A percentile compares a stretch with the other conserved stretches of the same genome.
Evolutionary conservation across 306 rosid species (phyloP).

Genomic region (Vigna radiata): DNA sequence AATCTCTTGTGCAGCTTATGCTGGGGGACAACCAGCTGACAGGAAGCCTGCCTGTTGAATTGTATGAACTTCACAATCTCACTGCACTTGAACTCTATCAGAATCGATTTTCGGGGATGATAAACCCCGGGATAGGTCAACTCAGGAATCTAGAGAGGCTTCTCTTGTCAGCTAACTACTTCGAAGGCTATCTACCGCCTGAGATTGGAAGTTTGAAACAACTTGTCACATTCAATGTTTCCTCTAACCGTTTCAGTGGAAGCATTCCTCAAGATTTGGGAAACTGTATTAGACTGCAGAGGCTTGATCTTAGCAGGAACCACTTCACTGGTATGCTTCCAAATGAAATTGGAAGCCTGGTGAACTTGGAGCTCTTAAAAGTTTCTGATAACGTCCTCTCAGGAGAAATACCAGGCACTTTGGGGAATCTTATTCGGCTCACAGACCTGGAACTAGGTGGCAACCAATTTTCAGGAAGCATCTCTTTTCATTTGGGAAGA

Average conservation of each 20-base stretch:
- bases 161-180: conserved; percentile 66
- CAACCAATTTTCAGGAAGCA: conserved; percentile 67
- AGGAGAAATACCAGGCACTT: conserved; percentile 64
- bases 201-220: conserved; percentile 65
- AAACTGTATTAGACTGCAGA: conserved; percentile 63
- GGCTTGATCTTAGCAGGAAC: conserved; percentile 84
- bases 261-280: conserved; percentile 73
- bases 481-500: conserved; percentile 64
- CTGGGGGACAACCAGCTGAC: conserved; percentile 66
- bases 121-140: conserved; percentile 64
- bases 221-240: conserved; percentile 70
- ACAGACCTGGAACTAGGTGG: conserved; percentile 79
- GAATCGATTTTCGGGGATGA: conserved; percentile 63
- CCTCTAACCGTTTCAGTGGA: conserved; percentile 66
- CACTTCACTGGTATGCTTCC: conserved; percentile 64
- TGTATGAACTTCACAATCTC: conserved; percentile 67
- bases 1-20: conserved; percentile 77
- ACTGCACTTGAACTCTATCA: conserved; percentile 70
- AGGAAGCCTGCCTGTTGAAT: conserved; percentile 70
- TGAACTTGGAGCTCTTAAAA: conserved; percentile 77
- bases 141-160: conserved; percentile 64
- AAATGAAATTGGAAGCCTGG: conserved; percentile 64
- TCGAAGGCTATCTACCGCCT: conserved; percentile 65
- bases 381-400: conserved; percentile 66
- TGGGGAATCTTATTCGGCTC: conserved; percentile 66